phyloP scores from a whole-genome alignment of 1,284 basidiomycete species.

The Leucoagaricus sp. region DNA sequence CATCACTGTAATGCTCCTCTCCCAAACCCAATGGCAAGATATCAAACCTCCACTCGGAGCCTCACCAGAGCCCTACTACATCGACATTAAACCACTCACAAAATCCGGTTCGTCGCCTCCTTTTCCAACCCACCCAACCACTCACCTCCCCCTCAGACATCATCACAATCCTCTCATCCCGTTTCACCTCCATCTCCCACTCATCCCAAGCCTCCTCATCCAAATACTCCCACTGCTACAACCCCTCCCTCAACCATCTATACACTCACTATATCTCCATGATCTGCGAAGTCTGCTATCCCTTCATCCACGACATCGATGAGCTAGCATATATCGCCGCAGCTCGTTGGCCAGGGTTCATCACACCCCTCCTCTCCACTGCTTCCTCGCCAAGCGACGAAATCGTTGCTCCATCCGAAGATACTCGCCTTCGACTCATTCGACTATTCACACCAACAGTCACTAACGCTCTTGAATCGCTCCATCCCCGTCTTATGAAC shows the following conservation, averaged over 20 bases:
- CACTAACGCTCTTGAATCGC: slow-evolving; percentile 57
- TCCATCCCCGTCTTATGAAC: slow-evolving; percentile 65
- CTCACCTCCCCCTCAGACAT: slow-evolving; percentile 33
- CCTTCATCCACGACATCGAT: slow-evolving; percentile 65
- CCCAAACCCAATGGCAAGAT: slow-evolving; percentile 73
- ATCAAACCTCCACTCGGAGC: slow-evolving; percentile 71
- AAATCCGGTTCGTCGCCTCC: slow-evolving; percentile 56
- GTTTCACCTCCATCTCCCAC: slow-evolving; percentile 24
- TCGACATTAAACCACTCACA: slow-evolving; percentile 54
- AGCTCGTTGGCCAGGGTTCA: slow-evolving; percentile 80
- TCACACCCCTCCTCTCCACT: slow-evolving; percentile 63
- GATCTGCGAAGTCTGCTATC: slow-evolving; percentile 63
- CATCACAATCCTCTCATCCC: slow-evolving; percentile 35
- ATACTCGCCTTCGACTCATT: slow-evolving; percentile 61
- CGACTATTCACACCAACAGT: slow-evolving; percentile 62
- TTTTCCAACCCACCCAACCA: background rate
- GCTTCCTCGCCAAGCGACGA: slow-evolving; percentile 15
- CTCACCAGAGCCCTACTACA: slow-evolving; percentile 73
- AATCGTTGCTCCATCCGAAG: slow-evolving; percentile 45
- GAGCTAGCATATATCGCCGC: slow-evolving; percentile 78
- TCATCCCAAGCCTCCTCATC: slow-evolving; percentile 1
- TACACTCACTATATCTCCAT: slow-evolving; percentile 69
- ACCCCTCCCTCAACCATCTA: slow-evolving; percentile 55
- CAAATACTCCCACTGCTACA: slow-evolving; percentile 27
- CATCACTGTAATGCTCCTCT: slow-evolving; percentile 65